Evolutionary conservation across 352 stramenopile species (phyloP), one percentile per base, ranked within the genome.

Genomic region (Globisporangium irregulare): DNA sequence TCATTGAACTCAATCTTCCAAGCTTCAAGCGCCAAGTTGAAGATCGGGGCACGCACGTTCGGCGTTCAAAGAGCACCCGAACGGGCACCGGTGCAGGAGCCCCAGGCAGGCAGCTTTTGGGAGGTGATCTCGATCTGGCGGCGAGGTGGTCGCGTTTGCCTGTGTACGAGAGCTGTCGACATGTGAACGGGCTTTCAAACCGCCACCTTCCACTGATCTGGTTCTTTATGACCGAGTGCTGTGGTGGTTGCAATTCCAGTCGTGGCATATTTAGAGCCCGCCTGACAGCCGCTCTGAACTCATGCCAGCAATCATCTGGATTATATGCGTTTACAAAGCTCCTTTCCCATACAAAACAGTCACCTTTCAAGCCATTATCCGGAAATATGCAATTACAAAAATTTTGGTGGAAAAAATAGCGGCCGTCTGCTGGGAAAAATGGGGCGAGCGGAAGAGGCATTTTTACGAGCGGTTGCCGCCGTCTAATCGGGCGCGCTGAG

Each of bases 371-470:
- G n/a, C 1, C 15, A 50, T 50, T 60, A 43, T 60, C 55, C 29
- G 29, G 55, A n/a, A 43, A 29, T 29, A 60, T 60, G 55, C 55
- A 60, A 43, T 27, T 60, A 2, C 29, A 9, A 18, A 46, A 32
- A 18, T 60, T 43, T 46, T 60, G 29, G 29, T 22, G 8, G 55
- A 24, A 32, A 32, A 46, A 60, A 60, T 60, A 60, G 55, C 29
- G 0, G 29, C 29, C 29, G 29, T 32, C 4, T 59, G 14, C 6
- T 59, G 25, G 51, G 25, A 32, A 57, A 32, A 57, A 57, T 29
- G 27, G 34, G 9, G 54, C 8, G 29, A 54, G 18, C 24, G 54
- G 25, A 41, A 41, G 54, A 38, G 10, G 4, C 14, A 57, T n/a
- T 22, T 48, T 20, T 50, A 20, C 15, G 43, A 50, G 43, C 15